Evolutionary conservation across 108 stramenopile species (phyloP).

Genomic region (Discostella stelligeroides): DNA sequence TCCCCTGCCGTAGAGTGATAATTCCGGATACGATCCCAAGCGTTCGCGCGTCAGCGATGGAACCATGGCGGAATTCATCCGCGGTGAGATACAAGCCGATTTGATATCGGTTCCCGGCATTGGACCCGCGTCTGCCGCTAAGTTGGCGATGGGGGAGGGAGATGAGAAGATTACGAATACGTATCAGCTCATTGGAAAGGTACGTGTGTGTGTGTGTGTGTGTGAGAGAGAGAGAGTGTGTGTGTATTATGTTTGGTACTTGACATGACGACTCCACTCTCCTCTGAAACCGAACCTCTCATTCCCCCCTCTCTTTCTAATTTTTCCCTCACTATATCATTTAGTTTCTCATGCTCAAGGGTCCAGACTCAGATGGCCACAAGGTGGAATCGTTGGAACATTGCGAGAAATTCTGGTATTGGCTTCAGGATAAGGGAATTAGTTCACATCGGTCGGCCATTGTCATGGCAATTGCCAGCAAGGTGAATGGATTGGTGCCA

Average conservation of each 20-base stretch:
- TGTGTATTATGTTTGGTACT: no score
- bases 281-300: no score
- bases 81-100: conserved; percentile 61
- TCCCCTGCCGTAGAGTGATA: conserved; percentile 24
- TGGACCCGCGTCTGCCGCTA: conserved; percentile 81
- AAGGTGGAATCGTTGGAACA: conserved; percentile 88
- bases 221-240: no score
- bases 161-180: conserved; percentile 82
- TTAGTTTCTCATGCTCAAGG: conserved; percentile 93
- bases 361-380: conserved; percentile 75
- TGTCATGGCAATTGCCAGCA: conserved; percentile 92
- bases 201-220: not conserved
- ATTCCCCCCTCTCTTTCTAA: no score
- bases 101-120: conserved; percentile 87
- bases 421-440: conserved; percentile 87
- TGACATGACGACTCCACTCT: no score
- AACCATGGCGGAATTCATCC: conserved; percentile 66
- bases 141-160: conserved; percentile 59
- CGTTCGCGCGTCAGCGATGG: conserved; percentile 80
- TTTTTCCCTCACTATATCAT: no score
- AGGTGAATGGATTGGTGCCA: conserved; percentile 84
- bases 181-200: conserved; percentile 82
- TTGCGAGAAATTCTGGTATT: conserved; percentile 94
- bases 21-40: conserved; percentile 76
- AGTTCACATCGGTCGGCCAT: conserved; percentile 89